Evolutionary conservation across 768 basidiomycete genomes (phyloP).

Genomic region (Amanita polypyramis): DNA sequence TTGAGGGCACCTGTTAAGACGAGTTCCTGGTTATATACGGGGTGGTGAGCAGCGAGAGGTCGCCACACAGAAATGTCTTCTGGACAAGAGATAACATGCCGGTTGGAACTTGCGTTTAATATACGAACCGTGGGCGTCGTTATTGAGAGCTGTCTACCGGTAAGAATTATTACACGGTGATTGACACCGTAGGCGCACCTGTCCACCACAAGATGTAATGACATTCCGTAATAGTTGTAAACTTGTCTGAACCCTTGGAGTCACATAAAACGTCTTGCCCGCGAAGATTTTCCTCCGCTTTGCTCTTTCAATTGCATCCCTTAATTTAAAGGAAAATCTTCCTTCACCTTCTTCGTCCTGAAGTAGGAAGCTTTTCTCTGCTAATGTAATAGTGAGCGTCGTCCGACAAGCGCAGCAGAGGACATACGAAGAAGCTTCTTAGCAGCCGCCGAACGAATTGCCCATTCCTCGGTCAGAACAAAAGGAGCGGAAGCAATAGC

Average conservation of each 20-base stretch:
- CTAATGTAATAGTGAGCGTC: constrained; percentile 25
- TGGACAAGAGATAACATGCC: constrained; percentile 56
- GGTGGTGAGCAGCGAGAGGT: constrained; percentile 36
- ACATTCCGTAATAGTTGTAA: constrained; percentile 57
- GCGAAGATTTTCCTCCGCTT: constrained; percentile 46
- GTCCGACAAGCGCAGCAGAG: not conserved
- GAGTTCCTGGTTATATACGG: constrained; percentile 63
- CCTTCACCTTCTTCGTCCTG: constrained; percentile 52
- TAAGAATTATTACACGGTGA: not conserved
- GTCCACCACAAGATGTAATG: constrained; percentile 59
- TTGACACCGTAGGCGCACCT: constrained; percentile 29
- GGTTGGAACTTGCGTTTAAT: constrained; percentile 36
- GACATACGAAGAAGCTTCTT: constrained; percentile 49
- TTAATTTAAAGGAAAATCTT: constrained; percentile 57
- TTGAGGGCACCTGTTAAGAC: constrained; percentile 52
- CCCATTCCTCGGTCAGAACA: constrained; percentile 64
- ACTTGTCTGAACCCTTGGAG: constrained; percentile 50
- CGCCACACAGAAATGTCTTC: constrained; percentile 62
- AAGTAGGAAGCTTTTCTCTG: constrained; percentile 49
- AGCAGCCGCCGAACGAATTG: constrained; percentile 42
- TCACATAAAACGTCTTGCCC: constrained; percentile 66
- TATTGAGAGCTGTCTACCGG: constrained; percentile 25
- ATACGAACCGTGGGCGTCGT: constrained; percentile 46
- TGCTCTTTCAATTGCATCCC: constrained; percentile 49
- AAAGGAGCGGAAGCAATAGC: constrained; percentile 55